Base-by-base conservation (phyloP, 1,139 yeast species). In the Pichia cactophila region DNA sequence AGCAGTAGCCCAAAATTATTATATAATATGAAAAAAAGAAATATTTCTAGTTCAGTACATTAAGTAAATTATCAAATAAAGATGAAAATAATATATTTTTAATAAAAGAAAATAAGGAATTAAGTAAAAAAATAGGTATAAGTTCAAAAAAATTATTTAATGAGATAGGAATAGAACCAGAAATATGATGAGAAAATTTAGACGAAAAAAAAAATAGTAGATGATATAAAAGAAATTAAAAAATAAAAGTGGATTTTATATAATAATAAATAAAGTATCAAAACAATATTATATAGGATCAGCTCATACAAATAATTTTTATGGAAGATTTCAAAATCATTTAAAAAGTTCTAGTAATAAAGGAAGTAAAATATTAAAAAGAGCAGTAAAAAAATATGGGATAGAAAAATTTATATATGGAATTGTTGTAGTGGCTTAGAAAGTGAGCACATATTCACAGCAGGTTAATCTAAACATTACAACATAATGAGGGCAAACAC, bases 1-100 rank as follows among this genome's bases (percentile, higher is more conserved):
- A 28, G 43, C 43, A 41, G 43, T 41, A 41, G 43, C 43, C 43
- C 43, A 41, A 41, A 41, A 41, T 41, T 20, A 41, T 41, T 41
- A 41, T 26, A 41, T 41, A 41, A 28, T 28, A 28, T 28, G 29
- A 28, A 28, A 28, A 28, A 28, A 28, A 28, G 29, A 28, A 28
- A 28, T 28, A 28, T 28, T 28, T 28, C 4, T 3, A 28, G 4
- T 28, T 28, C 4, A 28, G 29, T 28, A 28, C 29, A 28, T 28
- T 28, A 28, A 28, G 29, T 28, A 28, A 28, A 28, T 28, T 28
- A 28, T 28, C 29, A 28, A 28, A 28, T 28, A 28, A 28, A 28
- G 29, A 28, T 28, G 29, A 28, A 28, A 28, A 28, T 28, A 28
- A 28, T 28, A 28, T 28, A 28, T 28, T 28, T 28, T 28, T 28